phyloP scores from a whole-genome alignment of 2,329 filamentous ascomycete species.

The Xylariomycetidae sp. region DNA sequence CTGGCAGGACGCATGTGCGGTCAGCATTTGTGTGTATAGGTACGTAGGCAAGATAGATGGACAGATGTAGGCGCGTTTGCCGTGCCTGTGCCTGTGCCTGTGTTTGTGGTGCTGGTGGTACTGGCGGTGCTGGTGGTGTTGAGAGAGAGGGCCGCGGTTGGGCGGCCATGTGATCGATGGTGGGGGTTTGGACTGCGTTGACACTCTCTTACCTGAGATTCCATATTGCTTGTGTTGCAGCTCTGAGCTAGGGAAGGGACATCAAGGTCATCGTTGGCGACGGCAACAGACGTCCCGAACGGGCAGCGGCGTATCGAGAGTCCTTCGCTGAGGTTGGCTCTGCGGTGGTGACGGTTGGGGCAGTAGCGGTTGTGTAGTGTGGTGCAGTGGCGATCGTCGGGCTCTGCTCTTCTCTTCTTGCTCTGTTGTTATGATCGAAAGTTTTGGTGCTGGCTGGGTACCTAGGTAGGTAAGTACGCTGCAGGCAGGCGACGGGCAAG shows the following conservation, averaged over 20 bases:
- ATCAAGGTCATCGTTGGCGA: constrained; percentile 19
- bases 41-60: no score
- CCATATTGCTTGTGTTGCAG: constrained; percentile 31
- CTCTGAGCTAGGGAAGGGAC: constrained; percentile 20
- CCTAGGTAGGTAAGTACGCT: no score
- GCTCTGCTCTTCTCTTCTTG: constrained; percentile 3
- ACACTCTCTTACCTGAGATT: constrained; percentile 45
- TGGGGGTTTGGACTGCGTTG: no score
- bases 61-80: no score
- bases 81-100: no score
- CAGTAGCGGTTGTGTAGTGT: constrained; percentile 1
- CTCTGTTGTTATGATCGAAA: constrained; percentile 5
- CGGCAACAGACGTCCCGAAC: constrained; percentile 5
- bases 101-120: no score
- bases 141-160: constrained; percentile 1
- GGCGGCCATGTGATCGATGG: constrained; percentile 8
- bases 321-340: neutral
- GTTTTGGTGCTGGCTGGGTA: constrained; percentile 3
- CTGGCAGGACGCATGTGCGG: constrained; percentile 36
- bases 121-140: no score
- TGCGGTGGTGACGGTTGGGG: neutral
- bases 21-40: no score
- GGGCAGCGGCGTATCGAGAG: neutral
- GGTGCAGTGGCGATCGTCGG: neutral
- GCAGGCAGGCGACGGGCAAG: no score